A percentile compares a stretch with the other conserved stretches of the same genome.
Conservation (phyloP, 169 alveolate genomes). For the Perkinsus chesapeaki region DNA sequence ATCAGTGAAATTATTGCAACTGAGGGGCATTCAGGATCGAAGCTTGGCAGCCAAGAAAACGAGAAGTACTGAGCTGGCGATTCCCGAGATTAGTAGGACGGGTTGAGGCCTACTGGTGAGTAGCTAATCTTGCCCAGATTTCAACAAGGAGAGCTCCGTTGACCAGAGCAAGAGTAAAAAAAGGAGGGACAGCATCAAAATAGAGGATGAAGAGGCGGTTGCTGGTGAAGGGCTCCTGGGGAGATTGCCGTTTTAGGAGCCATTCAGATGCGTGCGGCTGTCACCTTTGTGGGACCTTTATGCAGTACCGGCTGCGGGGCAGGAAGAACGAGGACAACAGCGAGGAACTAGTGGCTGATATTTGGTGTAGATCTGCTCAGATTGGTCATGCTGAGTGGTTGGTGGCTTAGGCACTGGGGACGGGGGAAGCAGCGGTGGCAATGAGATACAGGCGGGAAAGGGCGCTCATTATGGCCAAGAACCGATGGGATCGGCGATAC, state of each 20-base stretch:
- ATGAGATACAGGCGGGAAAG: neutral
- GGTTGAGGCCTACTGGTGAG: neutral
- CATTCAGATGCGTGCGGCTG: neutral
- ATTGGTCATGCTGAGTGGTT: no score
- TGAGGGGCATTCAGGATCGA: no score
- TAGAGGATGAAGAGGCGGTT: neutral
- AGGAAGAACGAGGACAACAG: neutral
- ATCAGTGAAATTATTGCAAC: no score
- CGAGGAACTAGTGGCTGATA: neutral
- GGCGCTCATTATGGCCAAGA: neutral
- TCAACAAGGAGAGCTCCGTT: neutral
- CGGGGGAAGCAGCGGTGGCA: neutral
- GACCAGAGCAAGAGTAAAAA: neutral
- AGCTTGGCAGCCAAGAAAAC: no score
- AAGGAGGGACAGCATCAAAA: neutral
- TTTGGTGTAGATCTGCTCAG: neutral
- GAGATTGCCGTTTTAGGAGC: no score
- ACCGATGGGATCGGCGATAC: neutral
- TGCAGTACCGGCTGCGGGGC: neutral
- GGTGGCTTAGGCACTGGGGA: neutral
- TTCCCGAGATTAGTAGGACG: neutral
- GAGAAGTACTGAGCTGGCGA: neutral
- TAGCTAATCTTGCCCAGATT: neutral
- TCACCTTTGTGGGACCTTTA: neutral
- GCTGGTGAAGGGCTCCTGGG: no score